These are phyloP conservation scores for Brassica rapa DNA, from an alignment of 345 rosid genomes.

Conservation along the genomic window DNA sequence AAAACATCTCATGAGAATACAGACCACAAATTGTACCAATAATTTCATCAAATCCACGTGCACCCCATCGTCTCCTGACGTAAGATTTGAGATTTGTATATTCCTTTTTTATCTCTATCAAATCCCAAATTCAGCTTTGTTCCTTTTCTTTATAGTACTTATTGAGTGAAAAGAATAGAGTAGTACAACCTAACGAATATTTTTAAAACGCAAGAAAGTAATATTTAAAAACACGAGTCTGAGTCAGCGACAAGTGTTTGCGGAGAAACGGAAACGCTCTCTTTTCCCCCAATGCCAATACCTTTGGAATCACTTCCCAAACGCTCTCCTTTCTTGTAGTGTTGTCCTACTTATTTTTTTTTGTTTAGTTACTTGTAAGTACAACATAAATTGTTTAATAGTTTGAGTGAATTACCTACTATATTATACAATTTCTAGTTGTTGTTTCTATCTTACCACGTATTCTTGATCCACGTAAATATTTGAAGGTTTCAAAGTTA, in stretches of 20 bases:
- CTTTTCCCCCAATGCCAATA: slow-evolving; percentile 48
- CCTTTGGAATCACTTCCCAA: slow-evolving; percentile 63
- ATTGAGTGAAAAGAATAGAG: not conserved
- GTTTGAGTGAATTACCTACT: not conserved
- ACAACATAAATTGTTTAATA: not conserved
- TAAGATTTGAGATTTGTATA: slow-evolving; percentile 25
- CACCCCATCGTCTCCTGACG: slow-evolving; percentile 35
- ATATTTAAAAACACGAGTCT: slow-evolving; percentile 20
- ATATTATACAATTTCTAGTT: not conserved
- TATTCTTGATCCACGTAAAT: not conserved
- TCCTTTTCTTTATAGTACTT: slow-evolving; percentile 11
- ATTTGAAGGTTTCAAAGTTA: not conserved
- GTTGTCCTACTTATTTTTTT: not conserved
- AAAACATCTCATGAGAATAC: slow-evolving; percentile 6
- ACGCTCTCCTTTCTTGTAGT: slow-evolving; percentile 17
- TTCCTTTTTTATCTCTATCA: not conserved
- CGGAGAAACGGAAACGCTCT: slow-evolving; percentile 97
- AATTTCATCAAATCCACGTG: slow-evolving; percentile 32
- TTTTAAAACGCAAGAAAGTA: not conserved
- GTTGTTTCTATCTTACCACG: not conserved
- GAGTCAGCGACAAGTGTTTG: slow-evolving; percentile 61
- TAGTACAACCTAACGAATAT: not conserved
- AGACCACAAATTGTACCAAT: slow-evolving; percentile 19
- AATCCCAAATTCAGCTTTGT: slow-evolving; percentile 28
- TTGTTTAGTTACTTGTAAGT: not conserved